Evolutionary conservation across 2,329 filamentous ascomycete genomes (phyloP).

Genomic region (Xylariales sp.): DNA sequence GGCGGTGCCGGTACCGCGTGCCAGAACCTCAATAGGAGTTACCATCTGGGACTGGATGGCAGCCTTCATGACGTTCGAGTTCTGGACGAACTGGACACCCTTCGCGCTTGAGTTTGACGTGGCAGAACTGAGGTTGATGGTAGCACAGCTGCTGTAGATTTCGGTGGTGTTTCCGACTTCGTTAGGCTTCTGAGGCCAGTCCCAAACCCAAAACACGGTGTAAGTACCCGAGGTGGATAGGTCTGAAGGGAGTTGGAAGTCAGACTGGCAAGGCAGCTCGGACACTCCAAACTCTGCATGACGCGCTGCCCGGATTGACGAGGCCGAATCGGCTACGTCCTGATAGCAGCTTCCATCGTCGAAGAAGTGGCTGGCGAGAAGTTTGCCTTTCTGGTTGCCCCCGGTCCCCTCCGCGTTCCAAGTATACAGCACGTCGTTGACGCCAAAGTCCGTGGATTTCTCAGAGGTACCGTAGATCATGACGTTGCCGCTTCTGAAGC

Average conservation of each 20-base stretch:
- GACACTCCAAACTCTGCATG: conserved; percentile 50
- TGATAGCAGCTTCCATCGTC: conserved; percentile 93
- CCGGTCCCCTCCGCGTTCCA: conserved; percentile 81
- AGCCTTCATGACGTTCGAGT: conserved; percentile 21
- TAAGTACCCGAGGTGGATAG: conserved; percentile 59
- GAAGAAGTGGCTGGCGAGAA: conserved; percentile 74
- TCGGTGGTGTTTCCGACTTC: conserved; percentile 44
- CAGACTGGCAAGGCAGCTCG: conserved; percentile 75
- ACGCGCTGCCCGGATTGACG: conserved; percentile 60
- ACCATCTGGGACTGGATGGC: conserved; percentile 42
- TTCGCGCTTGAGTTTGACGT: conserved; percentile 29
- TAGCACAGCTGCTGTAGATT: conserved; percentile 52
- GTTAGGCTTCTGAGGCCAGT: conserved; percentile 66
- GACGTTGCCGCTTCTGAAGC: conserved; percentile 61
- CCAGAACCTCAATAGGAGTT: conserved; percentile 31
- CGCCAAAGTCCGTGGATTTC: conserved; percentile 36
- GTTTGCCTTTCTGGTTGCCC: conserved; percentile 70
- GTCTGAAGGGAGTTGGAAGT: conserved; percentile 69
- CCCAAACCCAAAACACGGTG: conserved; percentile 95
- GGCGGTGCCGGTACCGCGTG: conserved; percentile 24
- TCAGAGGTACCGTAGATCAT: conserved; percentile 68
- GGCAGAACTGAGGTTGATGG: conserved; percentile 26
- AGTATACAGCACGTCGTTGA: conserved; percentile 55
- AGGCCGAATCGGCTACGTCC: conserved; percentile 48
- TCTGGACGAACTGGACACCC: conserved; percentile 32